Conservation (phyloP, 495 filamentous ascomycete genomes). For the Trichocladium uniseriatum region DNA sequence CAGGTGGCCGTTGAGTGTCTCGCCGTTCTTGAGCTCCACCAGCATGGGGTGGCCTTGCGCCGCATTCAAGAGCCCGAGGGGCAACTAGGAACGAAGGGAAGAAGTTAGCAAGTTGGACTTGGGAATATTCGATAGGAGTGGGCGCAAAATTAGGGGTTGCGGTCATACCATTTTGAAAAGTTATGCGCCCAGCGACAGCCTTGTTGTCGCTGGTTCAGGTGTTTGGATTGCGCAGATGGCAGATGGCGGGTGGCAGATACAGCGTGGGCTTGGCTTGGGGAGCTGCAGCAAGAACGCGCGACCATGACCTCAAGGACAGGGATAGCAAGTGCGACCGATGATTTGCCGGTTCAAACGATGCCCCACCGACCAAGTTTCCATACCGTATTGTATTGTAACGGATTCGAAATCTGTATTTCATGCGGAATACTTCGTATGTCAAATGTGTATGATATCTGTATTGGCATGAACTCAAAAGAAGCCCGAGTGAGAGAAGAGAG, state of each 20-base stretch:
- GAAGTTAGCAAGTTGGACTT: background rate
- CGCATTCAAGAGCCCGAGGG: conserved; percentile 84
- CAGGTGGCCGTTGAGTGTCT: conserved; percentile 91
- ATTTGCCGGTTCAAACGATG: background rate
- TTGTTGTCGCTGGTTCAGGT: background rate
- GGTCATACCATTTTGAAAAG: background rate
- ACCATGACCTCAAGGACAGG: conserved; percentile 5
- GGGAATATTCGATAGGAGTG: background rate
- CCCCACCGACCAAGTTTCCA: no score
- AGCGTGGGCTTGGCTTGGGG: background rate
- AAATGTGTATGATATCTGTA: no score
- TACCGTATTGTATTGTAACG: no score
- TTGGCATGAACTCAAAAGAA: no score
- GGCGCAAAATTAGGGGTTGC: background rate
- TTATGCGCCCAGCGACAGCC: background rate
- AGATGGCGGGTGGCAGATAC: background rate
- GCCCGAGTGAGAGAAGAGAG: no score
- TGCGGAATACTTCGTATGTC: no score
- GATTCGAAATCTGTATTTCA: no score
- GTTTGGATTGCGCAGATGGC: background rate
- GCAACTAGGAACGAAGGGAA: conserved; percentile 48
- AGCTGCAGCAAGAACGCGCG: background rate
- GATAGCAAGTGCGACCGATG: background rate
- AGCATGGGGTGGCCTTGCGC: conserved; percentile 98
- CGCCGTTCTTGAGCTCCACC: conserved; percentile 97